Evolutionary conservation across 1,139 yeast genomes (phyloP).

Genomic region (Candida frijolesensis): DNA sequence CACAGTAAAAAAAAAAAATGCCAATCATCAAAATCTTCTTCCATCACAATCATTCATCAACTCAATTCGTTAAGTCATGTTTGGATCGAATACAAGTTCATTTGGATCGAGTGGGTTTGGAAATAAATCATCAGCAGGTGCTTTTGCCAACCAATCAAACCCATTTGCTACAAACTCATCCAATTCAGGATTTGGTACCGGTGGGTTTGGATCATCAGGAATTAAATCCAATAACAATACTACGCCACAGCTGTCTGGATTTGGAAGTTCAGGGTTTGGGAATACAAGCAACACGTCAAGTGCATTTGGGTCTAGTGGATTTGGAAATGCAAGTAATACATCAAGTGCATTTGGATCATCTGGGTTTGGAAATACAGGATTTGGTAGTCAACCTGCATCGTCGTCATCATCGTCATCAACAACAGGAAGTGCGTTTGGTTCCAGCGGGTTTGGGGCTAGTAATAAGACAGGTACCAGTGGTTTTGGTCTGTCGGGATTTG

Average conservation of each 20-base stretch:
- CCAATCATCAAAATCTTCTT: not conserved
- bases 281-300: not conserved
- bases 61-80: not conserved
- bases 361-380: slow-evolving; percentile 9
- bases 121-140: slow-evolving; percentile 12
- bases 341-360: not conserved
- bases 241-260: not conserved
- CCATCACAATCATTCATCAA: not conserved
- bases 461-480: slow-evolving; percentile 13
- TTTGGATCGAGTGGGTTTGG: slow-evolving; percentile 24
- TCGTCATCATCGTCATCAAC: slow-evolving; percentile 4
- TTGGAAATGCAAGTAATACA: not conserved
- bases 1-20: no score
- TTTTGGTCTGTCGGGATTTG: slow-evolving; percentile 8
- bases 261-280: no score
- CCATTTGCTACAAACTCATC: slow-evolving; percentile 13
- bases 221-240: slow-evolving; percentile 9
- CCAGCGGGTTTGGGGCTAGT: slow-evolving; percentile 7
- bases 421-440: not conserved
- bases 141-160: slow-evolving; percentile 15
- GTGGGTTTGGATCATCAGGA: not conserved
- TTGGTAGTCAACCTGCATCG: slow-evolving; percentile 5
- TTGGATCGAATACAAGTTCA: slow-evolving; percentile 2
- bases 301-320: slow-evolving; percentile 3
- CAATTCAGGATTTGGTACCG: slow-evolving; percentile 15